Percentiles rank a stretch among this genome's conserved stretches.
Evolutionary conservation across 2,329 filamentous ascomycete species (phyloP).

Genomic region (Daldinia sp.): DNA sequence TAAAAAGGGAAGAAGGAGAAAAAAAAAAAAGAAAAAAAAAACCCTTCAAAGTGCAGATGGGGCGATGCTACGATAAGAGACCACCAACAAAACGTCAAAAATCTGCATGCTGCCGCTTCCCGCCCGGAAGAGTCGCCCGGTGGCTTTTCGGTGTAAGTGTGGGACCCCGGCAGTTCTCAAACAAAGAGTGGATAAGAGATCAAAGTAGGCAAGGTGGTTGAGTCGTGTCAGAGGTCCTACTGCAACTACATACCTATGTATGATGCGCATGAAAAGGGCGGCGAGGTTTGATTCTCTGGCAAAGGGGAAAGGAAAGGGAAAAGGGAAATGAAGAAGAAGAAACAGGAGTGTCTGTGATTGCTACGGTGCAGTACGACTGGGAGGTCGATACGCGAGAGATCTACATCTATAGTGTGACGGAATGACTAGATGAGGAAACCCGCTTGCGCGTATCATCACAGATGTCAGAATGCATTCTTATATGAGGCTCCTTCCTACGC

Average conservation of each 20-base stretch:
- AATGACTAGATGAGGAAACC: constrained; percentile 27
- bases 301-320: background rate
- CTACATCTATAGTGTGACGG: constrained; percentile 13
- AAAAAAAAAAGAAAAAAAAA: constrained; percentile 5
- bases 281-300: background rate
- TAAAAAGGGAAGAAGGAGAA: no score
- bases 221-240: background rate
- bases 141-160: constrained; percentile 39
- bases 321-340: constrained; percentile 1
- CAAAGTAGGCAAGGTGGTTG: background rate
- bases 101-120: constrained; percentile 16
- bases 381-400: constrained; percentile 32
- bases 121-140: constrained; percentile 31
- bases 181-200: constrained; percentile 12
- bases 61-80: constrained; percentile 17
- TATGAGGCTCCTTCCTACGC: constrained; percentile 19
- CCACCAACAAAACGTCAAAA: constrained; percentile 14
- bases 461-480: constrained; percentile 4
- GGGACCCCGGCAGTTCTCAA: constrained; percentile 32
- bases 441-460: constrained; percentile 20
- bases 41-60: constrained; percentile 6
- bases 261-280: constrained; percentile 2
- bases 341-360: constrained; percentile 10
- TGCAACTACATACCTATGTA: background rate
- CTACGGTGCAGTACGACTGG: constrained; percentile 15